Base-by-base conservation (phyloP, 192 early-diverging fungal species). In the Chytriomyces hyalinus region DNA sequence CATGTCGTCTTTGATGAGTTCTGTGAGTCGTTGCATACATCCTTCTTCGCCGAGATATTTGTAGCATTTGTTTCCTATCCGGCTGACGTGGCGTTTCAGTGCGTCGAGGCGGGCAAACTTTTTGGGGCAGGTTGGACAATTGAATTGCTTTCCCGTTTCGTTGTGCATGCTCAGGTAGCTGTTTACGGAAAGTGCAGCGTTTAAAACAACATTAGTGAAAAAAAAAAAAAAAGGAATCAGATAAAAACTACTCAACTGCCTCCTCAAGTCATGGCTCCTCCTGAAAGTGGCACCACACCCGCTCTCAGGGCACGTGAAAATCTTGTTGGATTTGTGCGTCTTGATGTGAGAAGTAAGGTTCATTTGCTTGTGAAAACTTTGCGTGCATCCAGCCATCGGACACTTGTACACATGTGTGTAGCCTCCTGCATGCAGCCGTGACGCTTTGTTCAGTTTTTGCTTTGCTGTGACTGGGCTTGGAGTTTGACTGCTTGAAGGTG, bases 231-330 rank as follows among this genome's bases (percentile, higher is more conserved):
- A n/a, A n/a, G n/a, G 24, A 0, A 26, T 26, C 24, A 26, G 24
- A 26, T 0, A 26, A 26, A 26, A 26, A 26, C 24, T 26, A 26
- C 24, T 26, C 24, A 26, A 26, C 24, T 90, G 88, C 22, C 88
- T 67, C 62, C 86, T 84, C 28, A 88, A 77, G 76, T 90, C 88
- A 67, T 89, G 88, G 45, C 78, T 78, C 15, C 88, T 70, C 44
- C 82, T 64, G 70, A 89, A 89, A 6, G 61, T 75, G 43, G 86
- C 78, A 5, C 70, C 80, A 80, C 87, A 89, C 11, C 75, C 50
- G n/a, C 74, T 48, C 75, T 57, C 51, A 57, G 51, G 51, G 1
- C 88, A 89, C 13, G 63, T 50, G 73, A 80, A 87, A 10, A 80
- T 78, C 50, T 84, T 64, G 74, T 82, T 84, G 36, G 61, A 24